A percentile compares a stretch with the other conserved stretches of the same genome.
phyloP scores from a whole-genome alignment of 1,139 yeast genomes.

The Pneumocystis sp. region DNA sequence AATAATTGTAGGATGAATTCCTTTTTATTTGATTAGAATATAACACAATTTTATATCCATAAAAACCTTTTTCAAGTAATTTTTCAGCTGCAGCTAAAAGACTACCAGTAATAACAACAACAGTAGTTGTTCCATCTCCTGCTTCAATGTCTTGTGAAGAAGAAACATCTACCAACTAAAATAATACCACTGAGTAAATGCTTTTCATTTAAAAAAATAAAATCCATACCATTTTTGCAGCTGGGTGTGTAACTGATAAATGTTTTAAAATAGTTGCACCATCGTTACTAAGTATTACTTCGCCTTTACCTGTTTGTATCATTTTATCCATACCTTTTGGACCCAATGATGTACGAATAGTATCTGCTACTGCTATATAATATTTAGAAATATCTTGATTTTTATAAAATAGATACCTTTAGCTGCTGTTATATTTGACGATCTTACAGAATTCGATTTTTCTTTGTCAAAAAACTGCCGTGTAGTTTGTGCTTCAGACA shows the following conservation, averaged over 20 bases:
- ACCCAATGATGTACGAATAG: slow-evolving; percentile 90
- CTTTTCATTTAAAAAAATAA: not conserved
- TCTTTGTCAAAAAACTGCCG: slow-evolving; percentile 68
- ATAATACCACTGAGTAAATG: not conserved
- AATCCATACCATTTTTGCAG: slow-evolving; percentile 59
- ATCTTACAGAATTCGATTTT: slow-evolving; percentile 94
- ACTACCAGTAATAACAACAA: slow-evolving; percentile 89
- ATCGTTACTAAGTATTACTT: slow-evolving; percentile 88
- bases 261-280: slow-evolving; percentile 94
- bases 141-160: slow-evolving; percentile 98
- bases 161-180: slow-evolving; percentile 67
- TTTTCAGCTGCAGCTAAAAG: slow-evolving; percentile 88
- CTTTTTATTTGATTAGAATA: slow-evolving; percentile 21
- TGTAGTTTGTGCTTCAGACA: slow-evolving; percentile 24
- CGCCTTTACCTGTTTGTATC: slow-evolving; percentile 87
- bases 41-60: not conserved
- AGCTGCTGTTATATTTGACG: slow-evolving; percentile 85
- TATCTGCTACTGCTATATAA: slow-evolving; percentile 74
- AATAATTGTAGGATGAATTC: slow-evolving; percentile 89
- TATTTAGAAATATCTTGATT: not conserved
- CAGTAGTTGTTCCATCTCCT: slow-evolving; percentile 98
- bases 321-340: slow-evolving; percentile 99
- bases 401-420: slow-evolving; percentile 25
- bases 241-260: slow-evolving; percentile 97
- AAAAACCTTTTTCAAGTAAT: slow-evolving; percentile 42